Base-by-base conservation (phyloP, 2,329 filamentous ascomycete genomes). In the Hirsutella rhossiliensis region DNA sequence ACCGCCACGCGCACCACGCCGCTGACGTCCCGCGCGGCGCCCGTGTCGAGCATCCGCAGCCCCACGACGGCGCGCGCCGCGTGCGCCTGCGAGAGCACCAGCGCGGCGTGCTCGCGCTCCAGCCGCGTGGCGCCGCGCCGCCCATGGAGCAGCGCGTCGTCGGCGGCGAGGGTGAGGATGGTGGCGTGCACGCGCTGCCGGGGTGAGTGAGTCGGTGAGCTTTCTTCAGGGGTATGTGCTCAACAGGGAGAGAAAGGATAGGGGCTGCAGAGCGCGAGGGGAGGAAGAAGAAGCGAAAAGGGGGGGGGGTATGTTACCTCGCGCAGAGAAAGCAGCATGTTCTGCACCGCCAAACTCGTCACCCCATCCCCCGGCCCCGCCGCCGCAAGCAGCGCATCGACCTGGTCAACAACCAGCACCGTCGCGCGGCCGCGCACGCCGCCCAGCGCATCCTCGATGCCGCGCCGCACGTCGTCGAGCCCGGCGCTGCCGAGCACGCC, bases 21-120 rank as follows among this genome's bases (percentile, higher is more conserved):
- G 63, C 86, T 94, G 29, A 97, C 86, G 63, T 96, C 90, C 58
- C 76, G 82, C 49, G 90, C 89, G n/a, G 81, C 80, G 1, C 90
- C 90, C 0, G 88, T 94, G 56, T 94, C 88, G 48, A 97, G 62
- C 56, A 82, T 73, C 43, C 89, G 72, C 46, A 92, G 66, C 48
- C 84, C 78, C 54, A 94, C 64, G 4, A 90, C 73, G 49, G 75
- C 69, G n/a, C 76, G 66, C 9, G 88, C 86, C 53, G 78, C 73
- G 59, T 96, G 87, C n/a, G 83, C 84, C 49, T 83, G 64, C 6
- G 75, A 76, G 31, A 88, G 68, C 18, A 84, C 64, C 47, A 95
- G 76, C n/a, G 79, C 73, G 1, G 84, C 77, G 53, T 87, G 80
- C 47, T 82, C 75, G 40, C 69, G 75, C 59, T 92, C 86, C 37